Percentiles rank a stretch among this genome's conserved stretches.
phyloP scores from a whole-genome alignment of 1,139 yeast genomes.

The Pichia sp. region DNA sequence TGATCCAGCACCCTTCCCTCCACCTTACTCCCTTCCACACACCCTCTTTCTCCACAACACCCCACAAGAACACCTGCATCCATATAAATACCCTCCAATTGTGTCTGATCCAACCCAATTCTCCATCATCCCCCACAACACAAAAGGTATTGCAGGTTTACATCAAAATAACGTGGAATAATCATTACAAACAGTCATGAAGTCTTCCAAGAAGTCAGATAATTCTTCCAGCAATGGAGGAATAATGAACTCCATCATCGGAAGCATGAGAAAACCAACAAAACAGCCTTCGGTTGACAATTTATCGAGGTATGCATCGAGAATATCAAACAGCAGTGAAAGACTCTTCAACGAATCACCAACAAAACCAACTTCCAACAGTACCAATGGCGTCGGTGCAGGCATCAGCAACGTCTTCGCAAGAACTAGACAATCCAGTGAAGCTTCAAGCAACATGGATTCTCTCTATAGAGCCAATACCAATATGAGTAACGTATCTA shows the following conservation, averaged over 20 bases:
- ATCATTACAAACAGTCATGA: background rate
- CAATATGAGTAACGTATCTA: slow-evolving; percentile 21
- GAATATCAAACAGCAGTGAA: background rate
- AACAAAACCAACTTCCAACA: background rate
- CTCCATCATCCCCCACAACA: too few relatives aligned
- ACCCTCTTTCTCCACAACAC: too few relatives aligned
- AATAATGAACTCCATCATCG: slow-evolving; percentile 17
- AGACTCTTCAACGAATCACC: slow-evolving; percentile 4
- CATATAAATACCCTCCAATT: too few relatives aligned
- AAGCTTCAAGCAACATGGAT: slow-evolving; percentile 7
- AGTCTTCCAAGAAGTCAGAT: slow-evolving; percentile 11
- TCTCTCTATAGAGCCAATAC: slow-evolving; percentile 27
- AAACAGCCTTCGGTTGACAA: slow-evolving; percentile 13
- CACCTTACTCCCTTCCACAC: too few relatives aligned
- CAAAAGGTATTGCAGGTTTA: too few relatives aligned
- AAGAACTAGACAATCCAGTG: slow-evolving; percentile 12
- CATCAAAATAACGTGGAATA: too few relatives aligned
- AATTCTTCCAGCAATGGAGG: slow-evolving; percentile 6
- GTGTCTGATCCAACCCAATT: too few relatives aligned
- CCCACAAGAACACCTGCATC: too few relatives aligned
- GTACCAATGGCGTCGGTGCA: background rate
- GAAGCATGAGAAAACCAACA: slow-evolving; percentile 16
- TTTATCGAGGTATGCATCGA: slow-evolving; percentile 4
- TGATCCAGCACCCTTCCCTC: too few relatives aligned
- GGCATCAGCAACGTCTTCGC: slow-evolving; percentile 7